Conservation (phyloP, 129 eudicot genomes). For the Flaveria linearis region DNA sequence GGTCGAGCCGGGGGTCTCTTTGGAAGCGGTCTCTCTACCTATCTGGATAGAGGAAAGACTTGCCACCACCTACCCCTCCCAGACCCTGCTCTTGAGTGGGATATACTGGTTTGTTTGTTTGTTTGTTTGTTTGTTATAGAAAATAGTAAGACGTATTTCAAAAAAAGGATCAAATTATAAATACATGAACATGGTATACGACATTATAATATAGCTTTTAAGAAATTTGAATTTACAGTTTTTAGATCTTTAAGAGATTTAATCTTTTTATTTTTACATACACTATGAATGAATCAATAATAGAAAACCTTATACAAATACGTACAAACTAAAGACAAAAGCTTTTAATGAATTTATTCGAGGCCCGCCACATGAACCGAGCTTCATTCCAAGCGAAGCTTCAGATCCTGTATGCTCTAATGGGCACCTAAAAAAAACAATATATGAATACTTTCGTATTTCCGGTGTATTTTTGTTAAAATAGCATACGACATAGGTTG, state of each 20-base stretch:
- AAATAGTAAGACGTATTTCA: not conserved
- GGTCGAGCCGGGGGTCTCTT: too few relatives aligned
- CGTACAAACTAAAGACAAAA: conserved; percentile 6
- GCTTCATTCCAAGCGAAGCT: conserved; percentile 26
- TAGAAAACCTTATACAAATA: not conserved
- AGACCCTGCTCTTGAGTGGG: too few relatives aligned
- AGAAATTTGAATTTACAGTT: not conserved
- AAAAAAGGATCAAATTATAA: not conserved
- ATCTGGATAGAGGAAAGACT: too few relatives aligned
- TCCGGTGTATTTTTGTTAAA: not conserved
- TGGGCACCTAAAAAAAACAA: conserved; percentile 20
- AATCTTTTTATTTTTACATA: conserved; percentile 22
- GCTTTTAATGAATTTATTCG: conserved; percentile 3
- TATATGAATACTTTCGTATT: not conserved
- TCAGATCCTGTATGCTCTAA: conserved; percentile 15
- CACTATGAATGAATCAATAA: conserved; percentile 6
- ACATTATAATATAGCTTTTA: not conserved
- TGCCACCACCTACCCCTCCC: too few relatives aligned
- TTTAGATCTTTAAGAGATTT: not conserved
- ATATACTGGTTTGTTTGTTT: too few relatives aligned
- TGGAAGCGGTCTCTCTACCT: too few relatives aligned
- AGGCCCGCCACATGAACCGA: conserved; percentile 10
- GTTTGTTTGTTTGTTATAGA: too few relatives aligned
- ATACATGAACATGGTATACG: not conserved
- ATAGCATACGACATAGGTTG: not conserved